A percentile compares a stretch with the other conserved stretches of the same genome.
These are phyloP conservation scores for Linderina pennispora DNA, from an alignment of 192 early-diverging fungal genomes.

Conservation along the genomic window DNA sequence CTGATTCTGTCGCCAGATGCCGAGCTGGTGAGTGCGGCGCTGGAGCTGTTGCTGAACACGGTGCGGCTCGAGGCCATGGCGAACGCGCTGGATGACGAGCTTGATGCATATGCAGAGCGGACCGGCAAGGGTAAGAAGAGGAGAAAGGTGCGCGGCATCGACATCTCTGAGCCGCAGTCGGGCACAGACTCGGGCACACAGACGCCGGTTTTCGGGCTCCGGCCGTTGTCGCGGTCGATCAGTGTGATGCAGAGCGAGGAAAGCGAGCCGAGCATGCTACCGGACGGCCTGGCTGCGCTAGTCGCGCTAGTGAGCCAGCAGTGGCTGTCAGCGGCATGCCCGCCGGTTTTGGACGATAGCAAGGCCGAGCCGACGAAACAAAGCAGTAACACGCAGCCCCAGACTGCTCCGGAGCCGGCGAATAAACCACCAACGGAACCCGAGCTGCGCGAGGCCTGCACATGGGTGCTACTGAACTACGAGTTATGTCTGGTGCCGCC, in stretches of 20 bases:
- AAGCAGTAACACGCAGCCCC: not conserved
- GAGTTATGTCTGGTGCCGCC: constrained; percentile 18
- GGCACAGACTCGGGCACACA: constrained; percentile 33
- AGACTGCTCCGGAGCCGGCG: constrained; percentile 3
- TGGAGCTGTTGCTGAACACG: constrained; percentile 42
- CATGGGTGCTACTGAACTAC: constrained; percentile 48
- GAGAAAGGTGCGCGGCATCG: not conserved
- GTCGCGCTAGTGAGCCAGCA: constrained; percentile 40
- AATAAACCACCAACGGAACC: constrained; percentile 38
- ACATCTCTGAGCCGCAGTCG: constrained; percentile 5
- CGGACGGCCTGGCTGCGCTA: constrained; percentile 24
- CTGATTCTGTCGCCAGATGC: constrained; percentile 30
- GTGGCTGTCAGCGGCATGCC: constrained; percentile 29
- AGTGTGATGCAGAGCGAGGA: not conserved
- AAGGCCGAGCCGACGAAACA: constrained; percentile 1
- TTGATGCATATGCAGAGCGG: constrained; percentile 11
- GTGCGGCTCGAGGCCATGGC: constrained; percentile 42
- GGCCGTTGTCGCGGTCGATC: constrained; percentile 4
- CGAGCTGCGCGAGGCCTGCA: constrained; percentile 47
- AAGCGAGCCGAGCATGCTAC: constrained; percentile 35
- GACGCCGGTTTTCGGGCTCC: constrained; percentile 29
- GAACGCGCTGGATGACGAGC: constrained; percentile 34
- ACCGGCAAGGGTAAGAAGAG: constrained; percentile 2
- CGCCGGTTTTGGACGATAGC: constrained; percentile 2
- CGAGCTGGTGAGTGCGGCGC: constrained; percentile 22